A percentile compares a stretch with the other conserved stretches of the same genome.
phyloP scores from a whole-genome alignment of 2,329 filamentous ascomycete species.

The Calonectria ilicicola region DNA sequence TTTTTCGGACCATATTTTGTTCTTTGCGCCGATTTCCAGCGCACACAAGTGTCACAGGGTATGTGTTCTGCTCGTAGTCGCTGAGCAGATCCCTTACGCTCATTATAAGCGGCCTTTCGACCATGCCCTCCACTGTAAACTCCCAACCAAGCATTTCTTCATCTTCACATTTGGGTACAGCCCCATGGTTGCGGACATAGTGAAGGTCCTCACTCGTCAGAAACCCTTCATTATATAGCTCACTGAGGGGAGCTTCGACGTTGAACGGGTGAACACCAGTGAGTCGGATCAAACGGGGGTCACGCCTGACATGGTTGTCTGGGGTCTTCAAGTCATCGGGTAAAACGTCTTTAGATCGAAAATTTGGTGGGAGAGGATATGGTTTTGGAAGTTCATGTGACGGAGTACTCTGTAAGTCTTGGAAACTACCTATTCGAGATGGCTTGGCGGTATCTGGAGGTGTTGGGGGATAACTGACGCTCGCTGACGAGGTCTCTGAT shows the following conservation, averaged over 20 bases:
- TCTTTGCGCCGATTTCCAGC: slow-evolving; percentile 94
- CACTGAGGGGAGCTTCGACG: slow-evolving; percentile 83
- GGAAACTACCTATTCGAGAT: slow-evolving; percentile 51
- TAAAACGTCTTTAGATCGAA: slow-evolving; percentile 71
- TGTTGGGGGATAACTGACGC: slow-evolving; percentile 50
- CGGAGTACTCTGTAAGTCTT: slow-evolving; percentile 30
- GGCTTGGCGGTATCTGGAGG: slow-evolving; percentile 54
- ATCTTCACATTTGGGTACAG: slow-evolving; percentile 81
- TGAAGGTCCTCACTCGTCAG: slow-evolving; percentile 89
- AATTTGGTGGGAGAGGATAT: slow-evolving; percentile 78
- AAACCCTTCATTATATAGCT: slow-evolving; percentile 84
- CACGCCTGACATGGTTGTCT: slow-evolving; percentile 83
- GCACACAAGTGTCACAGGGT: slow-evolving; percentile 89
- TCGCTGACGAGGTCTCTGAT: slow-evolving; percentile 2
- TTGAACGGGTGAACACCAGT: slow-evolving; percentile 95
- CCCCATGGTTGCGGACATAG: slow-evolving; percentile 92
- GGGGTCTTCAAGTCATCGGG: slow-evolving; percentile 86
- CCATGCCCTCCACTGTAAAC: slow-evolving; percentile 85
- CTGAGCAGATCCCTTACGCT: slow-evolving; percentile 78
- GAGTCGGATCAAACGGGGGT: slow-evolving; percentile 84
- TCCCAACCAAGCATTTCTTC: slow-evolving; percentile 82
- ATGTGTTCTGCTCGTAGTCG: slow-evolving; percentile 84
- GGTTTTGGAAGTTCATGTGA: slow-evolving; percentile 26
- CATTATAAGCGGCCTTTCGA: slow-evolving; percentile 80
- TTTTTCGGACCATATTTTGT: slow-evolving; percentile 90